Conservation (phyloP, 1,284 basidiomycete species). For the Rhodotorula sp. region DNA sequence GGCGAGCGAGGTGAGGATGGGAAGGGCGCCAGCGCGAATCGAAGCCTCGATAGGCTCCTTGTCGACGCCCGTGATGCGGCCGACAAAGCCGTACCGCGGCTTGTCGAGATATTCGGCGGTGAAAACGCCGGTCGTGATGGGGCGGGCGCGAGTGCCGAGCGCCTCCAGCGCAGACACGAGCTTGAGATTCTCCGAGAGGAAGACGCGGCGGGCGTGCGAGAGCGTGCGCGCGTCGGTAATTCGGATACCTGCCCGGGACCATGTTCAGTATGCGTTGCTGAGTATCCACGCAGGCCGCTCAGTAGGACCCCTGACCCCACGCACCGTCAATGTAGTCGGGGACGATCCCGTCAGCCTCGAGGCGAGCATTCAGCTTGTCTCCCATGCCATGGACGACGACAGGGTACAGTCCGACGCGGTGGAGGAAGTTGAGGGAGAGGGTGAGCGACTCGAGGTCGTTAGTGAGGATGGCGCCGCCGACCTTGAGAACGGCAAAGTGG, state of each 20-base stretch:
- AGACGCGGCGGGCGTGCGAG: constrained; percentile 87
- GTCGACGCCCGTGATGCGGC: constrained; percentile 86
- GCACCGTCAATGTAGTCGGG: constrained; percentile 85
- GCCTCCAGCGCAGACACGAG: constrained; percentile 85
- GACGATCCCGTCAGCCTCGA: constrained; percentile 82
- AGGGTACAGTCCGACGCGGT: constrained; percentile 88
- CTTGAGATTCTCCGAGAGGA: constrained; percentile 90
- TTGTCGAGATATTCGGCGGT: constrained; percentile 91
- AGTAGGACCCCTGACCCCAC: neutral
- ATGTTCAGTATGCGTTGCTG: neutral
- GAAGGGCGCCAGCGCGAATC: constrained; percentile 87
- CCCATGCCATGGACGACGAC: constrained; percentile 88
- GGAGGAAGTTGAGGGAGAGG: constrained; percentile 86
- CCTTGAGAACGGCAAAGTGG: constrained; percentile 51
- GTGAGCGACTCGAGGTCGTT: constrained; percentile 87
- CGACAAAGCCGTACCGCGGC: constrained; percentile 90
- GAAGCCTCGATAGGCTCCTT: constrained; percentile 92
- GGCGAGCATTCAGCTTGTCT: constrained; percentile 66
- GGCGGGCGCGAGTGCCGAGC: constrained; percentile 87
- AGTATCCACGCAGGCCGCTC: too few species aligned
- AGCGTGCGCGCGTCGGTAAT: constrained; percentile 93
- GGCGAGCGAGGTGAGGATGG: constrained; percentile 87
- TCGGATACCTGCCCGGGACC: constrained; percentile 60
- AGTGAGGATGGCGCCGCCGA: constrained; percentile 84
- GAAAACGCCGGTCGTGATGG: constrained; percentile 93